Base-by-base conservation (phyloP, 768 basidiomycete genomes). In the Boletus edulis region DNA sequence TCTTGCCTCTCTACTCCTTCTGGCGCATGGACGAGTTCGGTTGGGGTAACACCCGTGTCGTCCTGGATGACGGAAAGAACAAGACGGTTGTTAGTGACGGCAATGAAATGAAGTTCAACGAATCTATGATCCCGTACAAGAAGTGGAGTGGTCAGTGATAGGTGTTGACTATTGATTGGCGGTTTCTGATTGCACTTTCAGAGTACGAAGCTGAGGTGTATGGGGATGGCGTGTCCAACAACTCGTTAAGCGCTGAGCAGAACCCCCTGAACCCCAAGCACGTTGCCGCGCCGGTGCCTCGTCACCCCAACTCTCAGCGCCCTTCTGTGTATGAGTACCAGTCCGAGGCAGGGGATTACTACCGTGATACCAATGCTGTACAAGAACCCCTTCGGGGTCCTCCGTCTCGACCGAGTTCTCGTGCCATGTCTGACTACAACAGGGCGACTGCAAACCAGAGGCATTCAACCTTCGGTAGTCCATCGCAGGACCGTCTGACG, bases 21-120 rank as follows among this genome's bases (percentile, higher is more conserved):
- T 87, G 85, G 85, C 79, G 80, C 59, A 85, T 86, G 84, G 86
- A 86, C 61, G 85, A 87, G 63, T 87, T 86, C 68, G 78, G 80
- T 66, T 86, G 82, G 81, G 79, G 83, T 75, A 81, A 77, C 65
- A 83, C 82, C 27, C 83, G 85, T 68, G 59, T 85, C 35, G 84
- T 86, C 45, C 78, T 86, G 31, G 84, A 85, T 38, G 85, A 86
- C 64, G 85, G 86, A 48, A 78, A 76, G 60, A 77, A 78, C 65
- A 86, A 86, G 77, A 87, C 82, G 68, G 75, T 86, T 47, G 68
- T 86, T 46, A 44, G 17, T 15, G 62, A 60, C 5, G 79, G 75
- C 46, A 83, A 82, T 47, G 88, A 87, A 24, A 85, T 88, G 68
- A 83, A 81, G 57, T 89, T 85, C 74, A 84, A 85, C 60, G 88